Percentiles rank a stretch among this genome's conserved stretches.
Evolutionary conservation across 768 basidiomycete species (phyloP).

Genomic region (Pulveroboletus sp.): DNA sequence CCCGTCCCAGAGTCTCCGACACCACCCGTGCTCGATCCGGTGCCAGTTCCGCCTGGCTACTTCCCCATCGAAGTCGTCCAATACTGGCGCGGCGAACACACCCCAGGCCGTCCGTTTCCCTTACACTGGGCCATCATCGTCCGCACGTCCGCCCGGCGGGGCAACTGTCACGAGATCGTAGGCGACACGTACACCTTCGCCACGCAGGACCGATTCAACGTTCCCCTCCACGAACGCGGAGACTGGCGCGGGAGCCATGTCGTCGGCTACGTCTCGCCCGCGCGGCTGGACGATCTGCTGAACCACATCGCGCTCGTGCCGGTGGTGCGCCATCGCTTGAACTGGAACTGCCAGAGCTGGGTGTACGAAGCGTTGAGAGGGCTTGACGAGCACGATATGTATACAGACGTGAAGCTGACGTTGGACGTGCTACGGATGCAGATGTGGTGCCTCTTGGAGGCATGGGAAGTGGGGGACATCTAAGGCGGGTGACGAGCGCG

Average conservation of each 20-base stretch:
- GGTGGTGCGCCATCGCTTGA: slow-evolving; percentile 11
- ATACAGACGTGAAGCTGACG: slow-evolving; percentile 15
- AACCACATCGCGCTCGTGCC: slow-evolving; percentile 13
- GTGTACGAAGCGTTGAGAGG: slow-evolving; percentile 19
- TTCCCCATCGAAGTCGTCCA: slow-evolving; percentile 26
- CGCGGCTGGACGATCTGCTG: slow-evolving; percentile 6
- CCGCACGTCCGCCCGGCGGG: slow-evolving; percentile 14
- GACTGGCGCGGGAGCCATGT: slow-evolving; percentile 24
- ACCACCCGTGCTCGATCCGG: slow-evolving; percentile 11
- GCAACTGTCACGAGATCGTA: slow-evolving; percentile 23
- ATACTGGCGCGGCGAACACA: slow-evolving; percentile 24
- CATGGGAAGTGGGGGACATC: slow-evolving; percentile 27
- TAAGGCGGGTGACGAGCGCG: background rate
- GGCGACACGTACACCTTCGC: slow-evolving; percentile 20
- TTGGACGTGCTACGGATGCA: slow-evolving; percentile 18
- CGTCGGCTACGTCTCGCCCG: slow-evolving; percentile 17
- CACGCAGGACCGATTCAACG: slow-evolving; percentile 8
- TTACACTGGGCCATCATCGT: slow-evolving; percentile 27
- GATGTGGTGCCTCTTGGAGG: slow-evolving; percentile 26
- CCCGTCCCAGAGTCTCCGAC: background rate
- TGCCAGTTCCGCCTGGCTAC: slow-evolving; percentile 14
- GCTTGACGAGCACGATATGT: slow-evolving; percentile 8
- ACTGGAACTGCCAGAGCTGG: slow-evolving; percentile 29
- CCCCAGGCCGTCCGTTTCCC: slow-evolving; percentile 5
- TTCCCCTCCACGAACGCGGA: background rate